These are phyloP conservation scores for Gossypium raimondii DNA, from an alignment of 345 rosid genomes.

Conservation along the genomic window DNA sequence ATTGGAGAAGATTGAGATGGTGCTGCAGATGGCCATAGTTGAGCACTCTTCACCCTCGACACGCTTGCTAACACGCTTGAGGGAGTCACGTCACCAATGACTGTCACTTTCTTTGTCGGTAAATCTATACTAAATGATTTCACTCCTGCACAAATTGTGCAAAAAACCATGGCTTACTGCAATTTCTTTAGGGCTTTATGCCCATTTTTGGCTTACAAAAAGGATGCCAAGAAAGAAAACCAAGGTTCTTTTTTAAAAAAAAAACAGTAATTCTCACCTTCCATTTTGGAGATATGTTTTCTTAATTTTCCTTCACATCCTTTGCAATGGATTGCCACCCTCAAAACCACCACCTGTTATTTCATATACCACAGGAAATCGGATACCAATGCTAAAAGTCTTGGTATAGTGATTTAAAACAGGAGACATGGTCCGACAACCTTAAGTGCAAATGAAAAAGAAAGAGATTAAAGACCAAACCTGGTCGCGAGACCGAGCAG, in stretches of 20 bases:
- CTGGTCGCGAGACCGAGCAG: constrained; percentile 10
- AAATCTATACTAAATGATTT: constrained; percentile 55
- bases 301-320: constrained; percentile 96
- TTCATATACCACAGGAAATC: background rate
- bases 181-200: constrained; percentile 4
- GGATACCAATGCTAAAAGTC: background rate
- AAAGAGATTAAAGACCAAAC: constrained; percentile 22
- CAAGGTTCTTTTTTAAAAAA: background rate
- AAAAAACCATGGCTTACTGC: constrained; percentile 9
- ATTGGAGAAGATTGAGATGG: constrained; percentile 19
- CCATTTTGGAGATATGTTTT: constrained; percentile 90
- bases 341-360: constrained; percentile 73
- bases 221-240: background rate
- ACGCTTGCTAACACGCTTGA: constrained; percentile 44
- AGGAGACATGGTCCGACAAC: background rate
- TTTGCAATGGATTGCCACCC: constrained; percentile 89
- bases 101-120: constrained; percentile 45
- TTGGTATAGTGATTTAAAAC: background rate
- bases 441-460: constrained; percentile 29
- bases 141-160: constrained; percentile 38
- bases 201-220: background rate
- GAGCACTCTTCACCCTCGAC: constrained; percentile 50
- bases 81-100: constrained; percentile 52
- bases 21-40: constrained; percentile 44
- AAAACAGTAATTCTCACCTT: constrained; percentile 40